Conservation (phyloP, 352 stramenopile genomes). For the Globisporangium sylvaticum region DNA sequence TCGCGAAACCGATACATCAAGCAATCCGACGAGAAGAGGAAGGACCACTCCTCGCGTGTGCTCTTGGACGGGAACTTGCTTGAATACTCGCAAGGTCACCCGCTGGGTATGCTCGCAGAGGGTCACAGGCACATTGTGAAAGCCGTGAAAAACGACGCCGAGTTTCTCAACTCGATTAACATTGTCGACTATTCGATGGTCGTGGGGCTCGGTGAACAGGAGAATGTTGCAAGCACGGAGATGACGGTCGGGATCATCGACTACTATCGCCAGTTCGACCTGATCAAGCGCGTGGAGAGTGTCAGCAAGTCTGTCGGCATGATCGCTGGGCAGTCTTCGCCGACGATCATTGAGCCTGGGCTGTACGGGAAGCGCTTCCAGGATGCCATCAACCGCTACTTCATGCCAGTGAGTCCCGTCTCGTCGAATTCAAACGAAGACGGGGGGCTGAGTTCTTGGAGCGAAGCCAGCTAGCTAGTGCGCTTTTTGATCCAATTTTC, state of each 20-base stretch:
- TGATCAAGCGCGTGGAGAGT: conserved; percentile 98
- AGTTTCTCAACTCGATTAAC: conserved; percentile 97
- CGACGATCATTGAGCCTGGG: conserved; percentile 97
- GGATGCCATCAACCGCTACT: conserved; percentile 95
- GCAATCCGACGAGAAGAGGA: conserved; percentile 20
- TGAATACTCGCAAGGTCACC: conserved; percentile 75
- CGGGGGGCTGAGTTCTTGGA: not conserved
- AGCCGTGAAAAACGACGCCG: conserved; percentile 95
- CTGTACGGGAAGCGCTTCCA: conserved; percentile 95
- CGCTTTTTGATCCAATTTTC: not conserved
- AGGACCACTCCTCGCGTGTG: conserved; percentile 31
- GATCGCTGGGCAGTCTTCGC: conserved; percentile 96
- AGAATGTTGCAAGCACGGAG: conserved; percentile 27
- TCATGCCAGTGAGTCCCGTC: conserved; percentile 94
- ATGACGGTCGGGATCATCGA: conserved; percentile 99
- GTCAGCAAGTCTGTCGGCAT: conserved; percentile 98
- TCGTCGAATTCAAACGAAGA: conserved; percentile 44
- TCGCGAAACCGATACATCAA: conserved; percentile 92
- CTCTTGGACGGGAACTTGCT: conserved; percentile 86
- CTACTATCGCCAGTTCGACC: conserved; percentile 98
- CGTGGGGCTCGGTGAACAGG: conserved; percentile 75
- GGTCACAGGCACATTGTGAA: conserved; percentile 68
- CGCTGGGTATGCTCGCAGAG: conserved; percentile 63
- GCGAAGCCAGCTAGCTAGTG: not conserved
- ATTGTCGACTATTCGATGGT: conserved; percentile 99